Percentiles rank a stretch among this genome's conserved stretches.
Conservation (phyloP, 2,329 filamentous ascomycete species). For the Whalleya microplaca region DNA sequence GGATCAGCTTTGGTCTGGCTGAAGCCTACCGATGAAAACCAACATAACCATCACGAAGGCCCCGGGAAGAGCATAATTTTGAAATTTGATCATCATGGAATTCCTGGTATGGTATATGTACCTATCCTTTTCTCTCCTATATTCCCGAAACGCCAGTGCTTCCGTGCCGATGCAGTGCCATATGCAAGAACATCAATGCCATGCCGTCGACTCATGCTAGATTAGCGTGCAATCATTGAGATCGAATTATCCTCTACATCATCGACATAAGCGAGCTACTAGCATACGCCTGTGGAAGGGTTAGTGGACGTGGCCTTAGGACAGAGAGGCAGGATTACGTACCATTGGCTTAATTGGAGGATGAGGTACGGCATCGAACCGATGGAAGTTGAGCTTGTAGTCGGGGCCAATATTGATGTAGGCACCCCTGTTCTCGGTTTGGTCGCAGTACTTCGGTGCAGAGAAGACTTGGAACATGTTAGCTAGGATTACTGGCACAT, state of each 20-base stretch:
- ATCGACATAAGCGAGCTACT: slow-evolving; percentile 81
- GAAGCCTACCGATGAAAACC: slow-evolving; percentile 20
- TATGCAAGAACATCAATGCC: slow-evolving; percentile 37
- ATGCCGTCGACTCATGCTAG: slow-evolving; percentile 30
- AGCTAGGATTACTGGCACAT: slow-evolving; percentile 21
- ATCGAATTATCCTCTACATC: slow-evolving; percentile 55
- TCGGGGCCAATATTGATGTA: slow-evolving; percentile 96
- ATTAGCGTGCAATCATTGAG: slow-evolving; percentile 23
- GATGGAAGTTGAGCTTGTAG: slow-evolving; percentile 87
- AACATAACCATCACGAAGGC: not conserved
- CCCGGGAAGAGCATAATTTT: not conserved
- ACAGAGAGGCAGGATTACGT: slow-evolving; percentile 30
- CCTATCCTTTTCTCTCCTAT: slow-evolving; percentile 22
- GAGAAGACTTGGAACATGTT: slow-evolving; percentile 74
- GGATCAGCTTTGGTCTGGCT: slow-evolving; percentile 54
- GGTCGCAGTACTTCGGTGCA: slow-evolving; percentile 95
- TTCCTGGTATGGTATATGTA: slow-evolving; percentile 29
- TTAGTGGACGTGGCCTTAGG: slow-evolving; percentile 31
- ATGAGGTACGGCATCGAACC: slow-evolving; percentile 96
- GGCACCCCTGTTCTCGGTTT: slow-evolving; percentile 95
- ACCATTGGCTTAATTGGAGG: slow-evolving; percentile 94
- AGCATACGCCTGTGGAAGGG: slow-evolving; percentile 69
- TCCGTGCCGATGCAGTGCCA: slow-evolving; percentile 31
- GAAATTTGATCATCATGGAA: slow-evolving; percentile 11
- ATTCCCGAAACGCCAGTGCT: slow-evolving; percentile 40